Evolutionary conservation across 1,139 yeast species (phyloP), one percentile per base, ranked within the genome.

Genomic region (Pichia terricola): DNA sequence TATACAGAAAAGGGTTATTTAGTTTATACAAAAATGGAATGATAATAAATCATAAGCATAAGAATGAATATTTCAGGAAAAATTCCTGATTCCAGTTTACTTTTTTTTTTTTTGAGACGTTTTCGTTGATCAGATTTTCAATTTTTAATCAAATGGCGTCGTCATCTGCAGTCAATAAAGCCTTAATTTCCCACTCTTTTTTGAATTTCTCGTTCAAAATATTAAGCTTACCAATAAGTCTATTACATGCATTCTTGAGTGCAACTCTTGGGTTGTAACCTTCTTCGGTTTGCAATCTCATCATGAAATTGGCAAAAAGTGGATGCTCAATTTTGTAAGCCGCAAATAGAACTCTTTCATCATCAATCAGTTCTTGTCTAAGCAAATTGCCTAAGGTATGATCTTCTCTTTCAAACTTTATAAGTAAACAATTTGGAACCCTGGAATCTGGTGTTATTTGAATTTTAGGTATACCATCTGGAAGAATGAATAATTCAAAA

Each of bases 241-340:
- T 72, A 49, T 85, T 77, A 62, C 97, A 88, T 3, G 98, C 97
- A 57, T 84, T 85, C 57, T 77, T 83, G 57, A 91, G 71, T 0
- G 97, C 97, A 50, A 83, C 91, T 58, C 81, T 79, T 27, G 98
- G 98, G 42, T 87, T 75, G 61, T 88, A 88, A 44, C 91, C 95
- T 53, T 91, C 97, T 56, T 86, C 95, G 0, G 97, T 91, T 64
- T 91, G 99, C 40, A 91, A 77, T 65, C 98, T 77, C 76, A 94
- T 77, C 42, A 89, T 79, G 59, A 91, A 91, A 62, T 86, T 86
- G 39, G 98, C 96, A 66, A 94, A 91, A 53, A 91, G 72, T 7
- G 99, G 99, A 67, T 91, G 99, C 64, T 89, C 97, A 37, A 91
- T 89, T 64, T 91, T 91, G 71, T 91, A 91, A 39, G 97, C 98